Conservation (phyloP, 805 yeast genomes). For the Teunomyces pallodes region DNA sequence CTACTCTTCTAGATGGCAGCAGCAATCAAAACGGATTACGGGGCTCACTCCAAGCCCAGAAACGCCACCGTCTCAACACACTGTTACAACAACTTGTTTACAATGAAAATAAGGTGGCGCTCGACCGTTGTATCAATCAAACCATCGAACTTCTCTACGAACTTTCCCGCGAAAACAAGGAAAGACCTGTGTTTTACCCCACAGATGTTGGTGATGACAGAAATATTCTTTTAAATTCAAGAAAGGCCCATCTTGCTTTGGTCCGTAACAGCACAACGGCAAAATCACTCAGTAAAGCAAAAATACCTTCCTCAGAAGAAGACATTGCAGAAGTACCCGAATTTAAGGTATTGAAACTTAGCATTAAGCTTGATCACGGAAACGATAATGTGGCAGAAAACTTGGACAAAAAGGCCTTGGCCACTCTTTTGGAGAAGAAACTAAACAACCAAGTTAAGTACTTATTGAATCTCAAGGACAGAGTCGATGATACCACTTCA, state of each 20-base stretch:
- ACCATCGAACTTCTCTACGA: constrained; percentile 51
- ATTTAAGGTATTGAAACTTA: constrained; percentile 63
- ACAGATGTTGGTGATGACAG: constrained; percentile 35
- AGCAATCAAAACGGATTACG: not conserved
- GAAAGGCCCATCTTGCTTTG: constrained; percentile 52
- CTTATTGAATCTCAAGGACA: constrained; percentile 64
- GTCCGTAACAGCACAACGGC: constrained; percentile 35
- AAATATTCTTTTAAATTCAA: constrained; percentile 43
- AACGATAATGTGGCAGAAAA: constrained; percentile 47
- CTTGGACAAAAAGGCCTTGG: constrained; percentile 66
- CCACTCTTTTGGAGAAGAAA: constrained; percentile 68
- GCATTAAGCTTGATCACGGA: constrained; percentile 52
- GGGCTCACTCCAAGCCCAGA: not conserved
- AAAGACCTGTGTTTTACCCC: constrained; percentile 65
- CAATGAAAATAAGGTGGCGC: constrained; percentile 64
- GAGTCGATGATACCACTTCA: constrained; percentile 88
- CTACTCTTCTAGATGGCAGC: constrained; percentile 30
- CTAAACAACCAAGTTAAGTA: constrained; percentile 65
- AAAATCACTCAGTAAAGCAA: constrained; percentile 17
- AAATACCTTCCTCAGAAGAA: constrained; percentile 8
- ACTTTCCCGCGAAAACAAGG: constrained; percentile 53
- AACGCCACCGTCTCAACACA: constrained; percentile 30
- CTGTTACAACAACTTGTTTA: constrained; percentile 74
- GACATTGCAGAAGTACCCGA: constrained; percentile 26
- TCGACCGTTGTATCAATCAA: constrained; percentile 59